Percentiles rank a stretch among this genome's conserved stretches.
These are phyloP conservation scores for Picea mariana DNA, from an alignment of 83 land plant genomes.

Conservation along the genomic window DNA sequence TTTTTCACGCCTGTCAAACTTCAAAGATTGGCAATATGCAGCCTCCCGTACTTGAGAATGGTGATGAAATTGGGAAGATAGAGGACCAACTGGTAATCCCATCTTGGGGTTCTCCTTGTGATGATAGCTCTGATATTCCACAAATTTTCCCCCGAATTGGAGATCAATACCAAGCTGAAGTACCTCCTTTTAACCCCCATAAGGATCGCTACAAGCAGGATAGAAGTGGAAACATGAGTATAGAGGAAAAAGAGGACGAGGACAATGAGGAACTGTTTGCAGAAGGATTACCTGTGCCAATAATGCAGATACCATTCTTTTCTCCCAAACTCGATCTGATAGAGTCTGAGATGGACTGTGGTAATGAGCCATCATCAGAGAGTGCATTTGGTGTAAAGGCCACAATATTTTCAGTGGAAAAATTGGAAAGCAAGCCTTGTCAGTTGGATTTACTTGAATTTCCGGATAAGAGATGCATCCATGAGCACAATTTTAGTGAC, in stretches of 20 bases:
- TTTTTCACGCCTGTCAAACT: background rate
- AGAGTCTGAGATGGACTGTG: constrained; percentile 1
- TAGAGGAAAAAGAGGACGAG: background rate
- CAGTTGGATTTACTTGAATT: constrained; percentile 2
- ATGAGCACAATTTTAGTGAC: background rate
- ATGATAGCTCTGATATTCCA: constrained; percentile 28
- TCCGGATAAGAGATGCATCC: background rate
- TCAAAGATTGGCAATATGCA: background rate
- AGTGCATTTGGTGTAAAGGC: background rate
- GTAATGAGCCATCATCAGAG: constrained; percentile 5
- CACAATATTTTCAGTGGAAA: background rate
- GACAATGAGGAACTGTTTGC: constrained; percentile 15
- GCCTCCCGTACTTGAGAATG: background rate
- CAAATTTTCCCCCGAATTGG: constrained; percentile 55
- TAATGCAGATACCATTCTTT: constrained; percentile 18
- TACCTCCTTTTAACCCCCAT: constrained; percentile 28
- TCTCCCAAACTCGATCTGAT: background rate
- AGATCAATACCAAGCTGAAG: constrained; percentile 53
- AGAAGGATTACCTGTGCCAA: constrained; percentile 34
- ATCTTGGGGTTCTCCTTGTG: constrained; percentile 4
- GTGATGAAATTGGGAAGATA: constrained; percentile 15
- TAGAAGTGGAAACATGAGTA: background rate
- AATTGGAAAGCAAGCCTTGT: constrained; percentile 3
- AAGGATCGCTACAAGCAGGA: background rate
- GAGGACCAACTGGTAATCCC: constrained; percentile 2